A percentile compares a stretch with the other conserved stretches of the same genome.
phyloP scores from a whole-genome alignment of 148 eudicot species.

The Rhododendron ovatum region DNA sequence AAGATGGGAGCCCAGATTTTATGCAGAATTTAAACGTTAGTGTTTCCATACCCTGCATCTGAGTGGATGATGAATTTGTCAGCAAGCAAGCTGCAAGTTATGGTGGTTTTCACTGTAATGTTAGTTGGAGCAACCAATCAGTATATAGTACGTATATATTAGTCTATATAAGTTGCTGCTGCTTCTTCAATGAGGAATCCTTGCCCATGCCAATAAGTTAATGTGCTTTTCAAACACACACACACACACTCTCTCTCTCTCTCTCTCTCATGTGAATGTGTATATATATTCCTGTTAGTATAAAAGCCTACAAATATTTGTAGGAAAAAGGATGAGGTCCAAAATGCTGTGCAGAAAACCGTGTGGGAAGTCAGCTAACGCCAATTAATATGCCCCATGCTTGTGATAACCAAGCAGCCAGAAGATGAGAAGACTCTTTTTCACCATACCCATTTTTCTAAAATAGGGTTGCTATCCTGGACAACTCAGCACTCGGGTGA shows the following conservation, averaged over 20 bases:
- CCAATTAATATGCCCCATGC: slow-evolving; percentile 22
- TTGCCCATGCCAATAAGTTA: slow-evolving; percentile 16
- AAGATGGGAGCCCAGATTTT: background rate
- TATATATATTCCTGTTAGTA: too few species aligned
- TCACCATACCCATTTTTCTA: slow-evolving; percentile 5
- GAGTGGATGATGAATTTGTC: background rate
- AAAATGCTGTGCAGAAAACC: slow-evolving; percentile 1
- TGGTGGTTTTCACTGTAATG: background rate
- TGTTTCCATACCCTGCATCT: background rate
- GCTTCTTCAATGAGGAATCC: slow-evolving; percentile 12
- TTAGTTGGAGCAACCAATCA: slow-evolving; percentile 21
- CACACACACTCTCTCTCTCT: background rate
- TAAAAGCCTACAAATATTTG: background rate
- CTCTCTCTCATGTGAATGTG: background rate
- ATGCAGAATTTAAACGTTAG: background rate
- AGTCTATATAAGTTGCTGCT: slow-evolving; percentile 5
- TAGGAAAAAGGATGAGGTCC: background rate
- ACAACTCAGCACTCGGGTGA: slow-evolving; percentile 6
- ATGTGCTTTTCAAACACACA: slow-evolving; percentile 1
- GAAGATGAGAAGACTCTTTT: background rate
- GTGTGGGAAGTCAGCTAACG: slow-evolving; percentile 3
- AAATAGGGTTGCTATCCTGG: background rate
- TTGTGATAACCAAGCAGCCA: background rate
- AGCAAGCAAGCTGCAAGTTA: background rate
- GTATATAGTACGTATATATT: background rate